Base-by-base conservation (phyloP, 306 rosid genomes). In the Rosa lucieae region DNA sequence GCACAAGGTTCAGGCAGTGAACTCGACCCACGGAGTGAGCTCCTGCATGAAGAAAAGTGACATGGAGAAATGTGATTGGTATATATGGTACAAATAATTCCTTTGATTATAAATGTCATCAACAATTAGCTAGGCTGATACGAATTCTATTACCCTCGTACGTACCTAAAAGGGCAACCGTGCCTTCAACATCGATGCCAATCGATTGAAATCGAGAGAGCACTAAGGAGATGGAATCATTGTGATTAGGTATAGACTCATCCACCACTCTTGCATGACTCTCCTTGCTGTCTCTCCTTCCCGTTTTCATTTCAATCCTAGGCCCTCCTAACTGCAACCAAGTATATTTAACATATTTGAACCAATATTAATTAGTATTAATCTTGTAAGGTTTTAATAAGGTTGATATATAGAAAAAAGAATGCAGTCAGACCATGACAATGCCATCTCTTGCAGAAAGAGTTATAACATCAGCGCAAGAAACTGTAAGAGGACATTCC, bases 361-460 rank as follows among this genome's bases (percentile, higher is more conserved):
- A 63, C 43, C n/a, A 32, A 62, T 32, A 32, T 1, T 29, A 13
- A 63, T 63, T 32, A 32, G 39, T 63, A 63, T 32, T 14, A 32
- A 63, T 14, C 43, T 8, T 46, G 15, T n/a, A 18, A 68, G 47
- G 46, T 35, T 37, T 3, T 35, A 8, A 26, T 37, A 53, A 17
- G 11, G 2, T 17, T 11, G 40, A 59, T 29, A 29, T 29, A 29
- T 37, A 43, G 23, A 62, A 42, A 42, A 49, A 15, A 3, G 21
- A 21, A 20, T 26, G 8, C 10, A 53, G 9, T 46, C 23, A 14
- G 58, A 90, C 99, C 96, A 95, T 77, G 78, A 73, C 74, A 67
- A 91, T 84, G 72, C 85, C 99, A 62, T 93, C 94, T 81, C 96
- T 89, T 5, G 98, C 98, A 0, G 99, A 96, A 42, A 93, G 96